Conservation (phyloP, 768 basidiomycete species). For the Termitomyces sp. region DNA sequence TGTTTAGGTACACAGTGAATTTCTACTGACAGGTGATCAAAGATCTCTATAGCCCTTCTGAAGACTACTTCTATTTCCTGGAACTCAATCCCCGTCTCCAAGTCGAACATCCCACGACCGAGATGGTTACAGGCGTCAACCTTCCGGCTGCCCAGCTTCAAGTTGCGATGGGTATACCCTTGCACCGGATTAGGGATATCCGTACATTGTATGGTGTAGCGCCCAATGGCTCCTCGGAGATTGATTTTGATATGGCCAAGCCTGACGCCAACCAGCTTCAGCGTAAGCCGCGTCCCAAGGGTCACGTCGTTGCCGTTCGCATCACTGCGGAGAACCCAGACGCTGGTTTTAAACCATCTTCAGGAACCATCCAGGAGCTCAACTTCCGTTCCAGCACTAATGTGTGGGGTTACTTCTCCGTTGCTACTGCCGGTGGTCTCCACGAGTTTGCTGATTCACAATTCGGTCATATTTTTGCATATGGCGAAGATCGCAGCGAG, state of each 20-base stretch:
- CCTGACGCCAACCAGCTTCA: slow-evolving; percentile 86
- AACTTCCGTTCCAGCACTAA: slow-evolving; percentile 99
- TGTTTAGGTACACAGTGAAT: slow-evolving; percentile 1
- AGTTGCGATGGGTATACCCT: slow-evolving; percentile 95
- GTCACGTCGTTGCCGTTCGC: slow-evolving; percentile 97
- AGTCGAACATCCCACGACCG: slow-evolving; percentile 99
- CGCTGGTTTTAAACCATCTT: slow-evolving; percentile 98
- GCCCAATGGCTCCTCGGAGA: slow-evolving; percentile 82
- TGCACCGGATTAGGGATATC: slow-evolving; percentile 94
- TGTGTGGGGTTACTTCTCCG: slow-evolving; percentile 99
- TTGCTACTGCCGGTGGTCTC: slow-evolving; percentile 89
- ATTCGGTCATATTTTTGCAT: slow-evolving; percentile 98
- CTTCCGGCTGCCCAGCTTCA: slow-evolving; percentile 96
- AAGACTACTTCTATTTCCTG: slow-evolving; percentile 95
- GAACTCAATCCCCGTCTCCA: slow-evolving; percentile 99
- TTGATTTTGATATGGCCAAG: slow-evolving; percentile 94
- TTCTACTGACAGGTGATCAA: slow-evolving; percentile 3
- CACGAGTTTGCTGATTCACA: slow-evolving; percentile 99
- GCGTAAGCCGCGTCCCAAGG: slow-evolving; percentile 94
- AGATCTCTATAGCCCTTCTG: slow-evolving; percentile 94
- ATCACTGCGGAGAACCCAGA: slow-evolving; percentile 99
- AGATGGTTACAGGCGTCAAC: slow-evolving; percentile 99
- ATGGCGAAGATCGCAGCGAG: slow-evolving; percentile 93
- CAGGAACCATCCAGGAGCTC: slow-evolving; percentile 93
- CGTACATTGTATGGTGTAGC: slow-evolving; percentile 93